phyloP scores from a whole-genome alignment of 2,329 filamentous ascomycete genomes.

The Pseudopyrenochaeta lycopersici region DNA sequence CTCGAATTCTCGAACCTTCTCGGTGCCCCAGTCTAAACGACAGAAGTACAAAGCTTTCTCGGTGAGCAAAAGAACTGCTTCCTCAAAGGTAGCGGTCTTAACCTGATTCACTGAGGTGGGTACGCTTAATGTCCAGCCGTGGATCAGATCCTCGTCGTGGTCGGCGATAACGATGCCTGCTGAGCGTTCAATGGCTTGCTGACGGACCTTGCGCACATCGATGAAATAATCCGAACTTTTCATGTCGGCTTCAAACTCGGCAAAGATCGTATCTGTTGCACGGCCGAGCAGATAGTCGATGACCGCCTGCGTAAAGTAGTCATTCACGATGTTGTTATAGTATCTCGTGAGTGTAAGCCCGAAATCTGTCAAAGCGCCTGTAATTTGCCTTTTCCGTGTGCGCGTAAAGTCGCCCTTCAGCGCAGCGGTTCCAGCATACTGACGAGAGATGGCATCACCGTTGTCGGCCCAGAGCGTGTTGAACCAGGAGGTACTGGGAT shows the following conservation, averaged over 20 bases:
- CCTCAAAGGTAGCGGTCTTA: conserved; percentile 79
- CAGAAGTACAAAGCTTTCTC: conserved; percentile 87
- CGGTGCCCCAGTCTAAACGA: conserved; percentile 91
- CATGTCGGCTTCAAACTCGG: conserved; percentile 93
- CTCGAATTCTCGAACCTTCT: conserved; percentile 94
- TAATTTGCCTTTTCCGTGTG: conserved; percentile 88
- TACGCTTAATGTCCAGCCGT: conserved; percentile 87
- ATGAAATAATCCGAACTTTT: conserved; percentile 92
- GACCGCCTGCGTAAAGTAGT: conserved; percentile 94
- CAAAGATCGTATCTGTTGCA: conserved; percentile 83
- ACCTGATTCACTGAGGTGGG: conserved; percentile 75
- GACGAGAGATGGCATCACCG: conserved; percentile 92
- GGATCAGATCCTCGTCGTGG: conserved; percentile 85
- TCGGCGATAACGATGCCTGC: conserved; percentile 79
- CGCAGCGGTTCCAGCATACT: conserved; percentile 94
- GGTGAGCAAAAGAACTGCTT: conserved; percentile 87
- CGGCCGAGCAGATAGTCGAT: conserved; percentile 95
- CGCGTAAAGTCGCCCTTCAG: conserved; percentile 97
- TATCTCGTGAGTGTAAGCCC: conserved; percentile 84
- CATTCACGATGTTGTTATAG: conserved; percentile 91
- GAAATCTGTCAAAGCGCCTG: conserved; percentile 89
- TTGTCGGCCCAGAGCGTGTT: conserved; percentile 98
- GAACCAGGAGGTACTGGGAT: conserved; percentile 89
- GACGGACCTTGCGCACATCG: conserved; percentile 82
- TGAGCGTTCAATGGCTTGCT: conserved; percentile 89